Percentiles rank a stretch among this genome's conserved stretches.
Conservation (phyloP, 2,329 filamentous ascomycete species). For the Acephala macrosclerotiorum region DNA sequence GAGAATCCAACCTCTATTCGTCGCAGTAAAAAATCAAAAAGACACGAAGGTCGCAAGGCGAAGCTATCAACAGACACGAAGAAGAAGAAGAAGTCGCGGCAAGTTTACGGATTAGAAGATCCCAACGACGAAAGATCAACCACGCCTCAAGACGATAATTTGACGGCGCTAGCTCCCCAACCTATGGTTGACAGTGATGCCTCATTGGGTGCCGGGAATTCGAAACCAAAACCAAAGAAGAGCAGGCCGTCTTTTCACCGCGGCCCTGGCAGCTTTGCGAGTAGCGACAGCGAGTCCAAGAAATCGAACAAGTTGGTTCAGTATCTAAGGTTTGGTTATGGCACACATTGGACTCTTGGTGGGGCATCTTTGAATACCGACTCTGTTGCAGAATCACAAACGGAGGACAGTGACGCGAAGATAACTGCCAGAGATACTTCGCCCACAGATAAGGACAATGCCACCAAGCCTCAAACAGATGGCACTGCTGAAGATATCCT, state of each 20-base stretch:
- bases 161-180: constrained; percentile 24
- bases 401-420: background rate
- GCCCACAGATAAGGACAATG: background rate
- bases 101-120: constrained; percentile 22
- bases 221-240: constrained; percentile 15
- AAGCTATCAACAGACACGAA: constrained; percentile 27
- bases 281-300: constrained; percentile 37
- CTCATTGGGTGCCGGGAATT: no score
- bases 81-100: constrained; percentile 24
- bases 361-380: constrained; percentile 31
- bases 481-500: constrained; percentile 10
- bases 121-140: constrained; percentile 13
- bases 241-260: constrained; percentile 26
- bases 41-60: constrained; percentile 42
- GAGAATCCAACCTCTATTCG: constrained; percentile 78
- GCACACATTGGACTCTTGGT: constrained; percentile 68
- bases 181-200: constrained; percentile 23
- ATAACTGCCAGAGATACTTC: background rate
- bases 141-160: background rate
- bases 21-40: constrained; percentile 49
- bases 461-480: background rate
- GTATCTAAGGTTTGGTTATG: constrained; percentile 72
- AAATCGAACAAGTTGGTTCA: constrained; percentile 58
- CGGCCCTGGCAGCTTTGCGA: constrained; percentile 29
- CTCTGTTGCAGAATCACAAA: background rate